Evolutionary conservation across 1,139 yeast species (phyloP).

Genomic region (Geotrichum histeridarum): DNA sequence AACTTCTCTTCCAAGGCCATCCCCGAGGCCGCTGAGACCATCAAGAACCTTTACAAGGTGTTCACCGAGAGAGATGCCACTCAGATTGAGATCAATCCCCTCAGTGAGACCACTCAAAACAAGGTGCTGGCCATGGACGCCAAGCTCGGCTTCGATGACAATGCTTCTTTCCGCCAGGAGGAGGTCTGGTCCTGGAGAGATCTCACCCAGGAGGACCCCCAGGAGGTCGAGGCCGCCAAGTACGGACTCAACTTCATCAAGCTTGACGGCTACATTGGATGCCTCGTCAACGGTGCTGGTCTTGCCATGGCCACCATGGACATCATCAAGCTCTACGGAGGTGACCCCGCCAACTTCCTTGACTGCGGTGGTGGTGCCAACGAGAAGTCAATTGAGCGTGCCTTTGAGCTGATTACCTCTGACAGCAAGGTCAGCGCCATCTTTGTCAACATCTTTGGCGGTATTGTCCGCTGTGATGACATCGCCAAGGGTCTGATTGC

Average conservation of each 20-base stretch:
- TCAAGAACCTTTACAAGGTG: conserved; percentile 81
- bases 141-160: conserved; percentile 95
- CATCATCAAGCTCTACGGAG: conserved; percentile 95
- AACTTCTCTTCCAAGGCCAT: conserved; percentile 78
- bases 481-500: conserved; percentile 96
- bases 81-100: conserved; percentile 97
- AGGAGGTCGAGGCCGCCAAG: conserved; percentile 87
- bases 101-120: conserved; percentile 87
- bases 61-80: conserved; percentile 91
- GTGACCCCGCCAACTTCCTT: conserved; percentile 97
- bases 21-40: conserved; percentile 81
- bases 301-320: conserved; percentile 99
- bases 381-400: conserved; percentile 95
- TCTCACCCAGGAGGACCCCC: conserved; percentile 94
- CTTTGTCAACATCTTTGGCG: conserved; percentile 97
- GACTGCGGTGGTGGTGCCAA: conserved; percentile 99
- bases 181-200: conserved; percentile 97
- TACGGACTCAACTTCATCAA: conserved; percentile 93
- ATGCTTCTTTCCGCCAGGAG: conserved; percentile 89
- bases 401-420: conserved; percentile 86
- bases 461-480: conserved; percentile 98
- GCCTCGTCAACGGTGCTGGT: conserved; percentile 99
- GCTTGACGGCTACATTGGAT: conserved; percentile 97
- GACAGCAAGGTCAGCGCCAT: conserved; percentile 91
- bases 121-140: conserved; percentile 98